Conservation (phyloP, 345 rosid species). For the Aquilaria sinensis region DNA sequence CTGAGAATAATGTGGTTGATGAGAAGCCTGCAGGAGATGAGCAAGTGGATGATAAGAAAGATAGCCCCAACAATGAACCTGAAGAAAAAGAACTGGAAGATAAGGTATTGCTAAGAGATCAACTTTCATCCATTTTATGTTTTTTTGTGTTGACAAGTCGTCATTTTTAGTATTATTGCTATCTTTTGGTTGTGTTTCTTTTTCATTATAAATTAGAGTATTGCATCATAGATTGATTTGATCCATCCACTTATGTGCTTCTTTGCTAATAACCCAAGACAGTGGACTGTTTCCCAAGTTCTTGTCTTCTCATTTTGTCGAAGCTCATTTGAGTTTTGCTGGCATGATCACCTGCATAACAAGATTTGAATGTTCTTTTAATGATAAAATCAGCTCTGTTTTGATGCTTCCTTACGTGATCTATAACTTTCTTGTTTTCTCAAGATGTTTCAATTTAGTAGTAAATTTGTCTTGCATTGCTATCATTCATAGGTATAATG, state of each 20-base stretch:
- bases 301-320: no score
- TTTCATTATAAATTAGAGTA: no score
- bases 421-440: not conserved
- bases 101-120: constrained; percentile 31
- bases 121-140: not conserved
- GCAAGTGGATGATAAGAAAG: constrained; percentile 46
- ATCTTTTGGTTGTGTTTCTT: no score
- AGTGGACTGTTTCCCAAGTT: no score
- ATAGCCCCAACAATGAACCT: constrained; percentile 23
- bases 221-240: no score
- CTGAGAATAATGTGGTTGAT: constrained; percentile 44
- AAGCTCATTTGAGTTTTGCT: no score
- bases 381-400: not conserved
- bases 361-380: no score
- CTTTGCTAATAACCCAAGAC: no score
- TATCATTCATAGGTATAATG: not conserved
- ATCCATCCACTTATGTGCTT: no score
- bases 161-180: not conserved
- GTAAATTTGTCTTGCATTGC: no score
- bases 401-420: not conserved
- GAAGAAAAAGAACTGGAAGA: constrained; percentile 47
- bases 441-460: no score
- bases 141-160: not conserved
- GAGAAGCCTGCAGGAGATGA: constrained; percentile 66
- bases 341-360: no score